A percentile compares a stretch with the other conserved stretches of the same genome.
These are phyloP conservation scores for Iberis amara DNA, from an alignment of 441 rosid genomes.

Conservation along the genomic window DNA sequence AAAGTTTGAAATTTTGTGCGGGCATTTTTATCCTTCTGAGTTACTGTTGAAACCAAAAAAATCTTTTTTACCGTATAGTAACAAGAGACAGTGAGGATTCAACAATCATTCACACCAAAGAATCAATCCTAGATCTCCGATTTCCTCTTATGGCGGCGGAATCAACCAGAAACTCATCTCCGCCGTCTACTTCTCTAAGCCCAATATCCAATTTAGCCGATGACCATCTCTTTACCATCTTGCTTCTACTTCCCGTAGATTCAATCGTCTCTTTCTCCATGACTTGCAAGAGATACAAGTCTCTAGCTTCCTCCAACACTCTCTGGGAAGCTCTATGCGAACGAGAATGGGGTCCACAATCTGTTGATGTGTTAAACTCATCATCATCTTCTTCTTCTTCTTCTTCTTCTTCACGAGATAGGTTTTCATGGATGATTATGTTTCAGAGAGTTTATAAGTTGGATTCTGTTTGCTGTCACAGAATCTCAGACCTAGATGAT, in stretches of 20 bases:
- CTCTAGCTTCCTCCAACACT: slow-evolving; percentile 45
- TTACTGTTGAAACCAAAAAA: not conserved
- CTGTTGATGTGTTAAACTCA: slow-evolving; percentile 54
- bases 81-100: slow-evolving; percentile 24
- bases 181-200: slow-evolving; percentile 9
- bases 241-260: slow-evolving; percentile 70
- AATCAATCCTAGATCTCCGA: slow-evolving; percentile 11
- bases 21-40: slow-evolving; percentile 3
- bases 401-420: slow-evolving; percentile 23
- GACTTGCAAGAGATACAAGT: slow-evolving; percentile 63
- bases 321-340: slow-evolving; percentile 73
- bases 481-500: slow-evolving; percentile 34
- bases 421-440: slow-evolving; percentile 59
- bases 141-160: slow-evolving; percentile 23
- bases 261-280: slow-evolving; percentile 62
- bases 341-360: slow-evolving; percentile 64
- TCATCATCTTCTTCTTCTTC: no score
- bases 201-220: slow-evolving; percentile 41
- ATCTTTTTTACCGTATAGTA: slow-evolving; percentile 24
- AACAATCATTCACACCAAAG: slow-evolving; percentile 2
- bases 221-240: slow-evolving; percentile 70
- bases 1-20: slow-evolving; percentile 26
- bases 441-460: slow-evolving; percentile 52
- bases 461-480: slow-evolving; percentile 57
- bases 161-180: slow-evolving; percentile 17